Base-by-base conservation (phyloP, 75 land plant species). In the Cryptomeria japonica region DNA sequence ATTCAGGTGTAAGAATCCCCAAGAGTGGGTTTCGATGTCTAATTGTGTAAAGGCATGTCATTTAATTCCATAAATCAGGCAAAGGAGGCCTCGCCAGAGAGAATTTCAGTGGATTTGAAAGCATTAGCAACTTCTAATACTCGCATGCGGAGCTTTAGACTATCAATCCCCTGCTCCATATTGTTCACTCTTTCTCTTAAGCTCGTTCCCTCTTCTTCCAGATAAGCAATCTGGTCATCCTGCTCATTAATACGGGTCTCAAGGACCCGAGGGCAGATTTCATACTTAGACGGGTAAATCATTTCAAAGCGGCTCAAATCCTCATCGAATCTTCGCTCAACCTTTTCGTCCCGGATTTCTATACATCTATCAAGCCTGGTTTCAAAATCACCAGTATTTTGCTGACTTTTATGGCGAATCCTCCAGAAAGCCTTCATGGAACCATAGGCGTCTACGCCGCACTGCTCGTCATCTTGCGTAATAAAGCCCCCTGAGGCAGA, bases 351-450 rank as follows among this genome's bases (percentile, higher is more conserved):
- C 13, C 34, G 37, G 37, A 76, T 37, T 76, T 16, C 37, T 34
- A 36, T 19, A 37, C 34, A 18, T 34, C 15, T 36, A 76, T 18
- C 37, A 37, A 36, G 7, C 79, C 18, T 36, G 34, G 79, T 34
- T 75, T 34, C 78, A 75, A 75, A 15, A 34, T 75, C 78, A 75
- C 51, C 51, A 47, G 14, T 34, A 32, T 36, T 36, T 41, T 36
- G 14, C 15, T 32, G 37, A 34, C 36, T 75, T 1, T 32, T 75
- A 36, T 36, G 44, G 61, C 51, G 49, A 31, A 91, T 58, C 36
- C 58, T 85, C n/a, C 83, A 90, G 34, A 89, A 86, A 18, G 91
- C 92, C 16, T 89, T 90, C 92, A 91, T 91, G 64, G 92, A 91
- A 28, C 92, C 92, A 90, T 89, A 89, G 76, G 88, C 88, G 83